Evolutionary conservation across 1,139 yeast species (phyloP).

Genomic region (Geotrichum carabidarum): DNA sequence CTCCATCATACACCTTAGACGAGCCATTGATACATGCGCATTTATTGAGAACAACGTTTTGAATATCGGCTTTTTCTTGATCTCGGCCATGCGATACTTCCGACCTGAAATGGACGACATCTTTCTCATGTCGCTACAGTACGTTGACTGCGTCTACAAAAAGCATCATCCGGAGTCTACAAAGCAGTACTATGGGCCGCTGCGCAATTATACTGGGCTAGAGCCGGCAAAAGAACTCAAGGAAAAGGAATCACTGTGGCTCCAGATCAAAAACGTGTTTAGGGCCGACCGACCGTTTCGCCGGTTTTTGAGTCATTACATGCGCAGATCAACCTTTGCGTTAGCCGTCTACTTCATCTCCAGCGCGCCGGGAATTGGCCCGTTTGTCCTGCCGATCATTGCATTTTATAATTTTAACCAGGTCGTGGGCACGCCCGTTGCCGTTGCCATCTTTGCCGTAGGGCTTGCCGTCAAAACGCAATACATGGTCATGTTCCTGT

Average conservation of each 20-base stretch:
- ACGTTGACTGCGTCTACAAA: slow-evolving; percentile 41
- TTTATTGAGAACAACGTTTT: slow-evolving; percentile 41
- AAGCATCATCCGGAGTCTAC: slow-evolving; percentile 39
- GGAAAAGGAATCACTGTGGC: neutral
- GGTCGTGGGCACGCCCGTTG: slow-evolving; percentile 47
- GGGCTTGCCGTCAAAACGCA: slow-evolving; percentile 39
- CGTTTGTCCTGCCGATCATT: slow-evolving; percentile 41
- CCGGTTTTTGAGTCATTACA: slow-evolving; percentile 27
- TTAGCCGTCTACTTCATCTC: slow-evolving; percentile 33
- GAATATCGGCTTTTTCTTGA: slow-evolving; percentile 43
- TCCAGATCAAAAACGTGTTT: neutral
- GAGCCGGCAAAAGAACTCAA: neutral
- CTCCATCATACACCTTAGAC: slow-evolving; percentile 18
- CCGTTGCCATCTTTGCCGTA: slow-evolving; percentile 39
- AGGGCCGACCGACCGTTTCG: slow-evolving; percentile 14
- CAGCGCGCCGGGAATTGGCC: slow-evolving; percentile 42
- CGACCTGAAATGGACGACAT: slow-evolving; percentile 39
- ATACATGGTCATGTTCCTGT: slow-evolving; percentile 39
- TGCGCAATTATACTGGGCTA: slow-evolving; percentile 11
- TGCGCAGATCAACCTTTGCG: slow-evolving; percentile 28
- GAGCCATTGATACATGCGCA: slow-evolving; percentile 28
- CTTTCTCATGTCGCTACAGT: slow-evolving; percentile 42
- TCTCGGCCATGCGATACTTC: slow-evolving; percentile 41
- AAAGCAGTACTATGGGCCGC: slow-evolving; percentile 26
- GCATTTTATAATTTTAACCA: slow-evolving; percentile 46